Base-by-base conservation (phyloP, 2,329 filamentous ascomycete genomes). In the Venturia aucupariae region DNA sequence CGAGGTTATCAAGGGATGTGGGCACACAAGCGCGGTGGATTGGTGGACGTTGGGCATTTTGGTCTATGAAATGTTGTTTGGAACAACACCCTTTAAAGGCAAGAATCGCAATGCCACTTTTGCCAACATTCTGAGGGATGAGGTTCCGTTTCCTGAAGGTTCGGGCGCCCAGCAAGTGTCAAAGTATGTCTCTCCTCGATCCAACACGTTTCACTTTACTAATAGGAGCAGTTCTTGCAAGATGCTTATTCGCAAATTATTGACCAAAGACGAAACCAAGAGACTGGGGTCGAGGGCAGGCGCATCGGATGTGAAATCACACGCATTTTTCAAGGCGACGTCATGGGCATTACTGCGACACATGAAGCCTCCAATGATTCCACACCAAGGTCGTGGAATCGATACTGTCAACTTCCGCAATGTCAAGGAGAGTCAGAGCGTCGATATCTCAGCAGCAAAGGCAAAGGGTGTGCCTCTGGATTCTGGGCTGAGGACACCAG, bases 41-140 rank as follows among this genome's bases (percentile, higher is more conserved):
- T 99, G 94, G 94, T 99, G 94, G 94, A 99, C 94, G 0, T 78
- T 99, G 63, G 94, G 94, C 24, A 97, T 99, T 69, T 78, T 99
- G 72, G 92, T 99, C 65, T 99, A 97, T 75, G 94, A 99, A 77
- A 99, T 99, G 94, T 82, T 99, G 42, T 99, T 93, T 78, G 94
- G 94, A 64, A 99, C 93, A 0, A 99, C 94, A 0, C 94, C 94
- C 1, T 99, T 99, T 83, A 99, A 99, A 81, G 94, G 94, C 70
- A 97, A 99, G 84, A 99, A 97, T 77, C 86, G 94, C 46, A 99
- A 97, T 71, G 92, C 92, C 17, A 99, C 94, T 0, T 99, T 99
- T 79, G 93, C 92, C 67, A 99, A 97, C 74, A 99, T 99, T 69
- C 77, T 99, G 67, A 84, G 92, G 63, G 94, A 99, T 75, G 94